phyloP scores from a whole-genome alignment of 1,139 yeast genomes.

The Pichia kudriavzevii region DNA sequence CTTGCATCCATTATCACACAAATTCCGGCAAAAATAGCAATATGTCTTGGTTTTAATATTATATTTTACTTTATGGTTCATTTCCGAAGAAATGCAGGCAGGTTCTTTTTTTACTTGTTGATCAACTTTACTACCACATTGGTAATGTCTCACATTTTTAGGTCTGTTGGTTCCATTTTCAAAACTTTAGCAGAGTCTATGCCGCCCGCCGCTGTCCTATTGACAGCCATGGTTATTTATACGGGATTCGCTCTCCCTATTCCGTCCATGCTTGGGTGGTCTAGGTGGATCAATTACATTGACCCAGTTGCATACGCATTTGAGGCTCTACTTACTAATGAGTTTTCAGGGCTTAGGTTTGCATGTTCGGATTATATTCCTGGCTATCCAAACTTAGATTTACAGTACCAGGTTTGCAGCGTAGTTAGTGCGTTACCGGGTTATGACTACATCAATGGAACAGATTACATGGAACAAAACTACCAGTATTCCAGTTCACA shows the following conservation, averaged over 20 bases:
- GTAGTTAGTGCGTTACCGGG: slow-evolving; percentile 48
- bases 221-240: slow-evolving; percentile 40
- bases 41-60: slow-evolving; percentile 28
- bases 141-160: slow-evolving; percentile 32
- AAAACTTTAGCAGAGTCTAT: slow-evolving; percentile 42
- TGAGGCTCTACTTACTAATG: slow-evolving; percentile 43
- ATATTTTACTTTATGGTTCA: slow-evolving; percentile 35
- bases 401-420: slow-evolving; percentile 45
- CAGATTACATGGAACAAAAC: slow-evolving; percentile 23
- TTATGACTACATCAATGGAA: slow-evolving; percentile 23
- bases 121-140: slow-evolving; percentile 36
- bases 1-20: slow-evolving; percentile 40
- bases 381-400: slow-evolving; percentile 33
- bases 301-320: slow-evolving; percentile 50
- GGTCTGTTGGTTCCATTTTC: slow-evolving; percentile 36
- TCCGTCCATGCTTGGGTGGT: slow-evolving; percentile 57
- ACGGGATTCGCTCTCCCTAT: slow-evolving; percentile 49
- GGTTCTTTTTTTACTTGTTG: slow-evolving; percentile 36
- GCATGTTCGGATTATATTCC: slow-evolving; percentile 42
- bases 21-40: slow-evolving; percentile 34
- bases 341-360: slow-evolving; percentile 50
- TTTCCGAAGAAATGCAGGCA: slow-evolving; percentile 35
- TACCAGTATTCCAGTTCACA: slow-evolving; percentile 24
- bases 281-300: slow-evolving; percentile 51
- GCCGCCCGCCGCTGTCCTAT: slow-evolving; percentile 40